These are phyloP conservation scores for Hippophae rhamnoides DNA, from an alignment of 306 rosid genomes.

Conservation along the genomic window DNA sequence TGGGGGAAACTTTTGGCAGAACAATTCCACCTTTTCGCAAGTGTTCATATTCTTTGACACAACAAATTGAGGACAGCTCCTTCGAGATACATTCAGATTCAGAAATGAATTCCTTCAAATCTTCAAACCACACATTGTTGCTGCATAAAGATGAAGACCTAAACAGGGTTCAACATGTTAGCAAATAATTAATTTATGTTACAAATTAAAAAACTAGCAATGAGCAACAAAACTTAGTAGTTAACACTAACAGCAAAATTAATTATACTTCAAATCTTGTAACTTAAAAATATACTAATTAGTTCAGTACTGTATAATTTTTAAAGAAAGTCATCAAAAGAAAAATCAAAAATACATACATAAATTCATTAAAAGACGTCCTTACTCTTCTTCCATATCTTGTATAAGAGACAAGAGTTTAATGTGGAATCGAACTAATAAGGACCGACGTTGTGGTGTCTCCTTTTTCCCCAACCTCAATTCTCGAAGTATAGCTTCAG, in stretches of 20 bases:
- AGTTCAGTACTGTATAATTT: too few relatives aligned
- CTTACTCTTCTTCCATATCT: conserved; percentile 37
- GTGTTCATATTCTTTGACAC: not conserved
- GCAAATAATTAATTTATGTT: not conserved
- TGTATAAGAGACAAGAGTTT: conserved; percentile 35
- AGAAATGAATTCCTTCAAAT: conserved; percentile 29
- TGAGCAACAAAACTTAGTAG: too few relatives aligned
- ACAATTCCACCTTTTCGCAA: conserved; percentile 25
- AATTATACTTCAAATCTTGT: too few relatives aligned
- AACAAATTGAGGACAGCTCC: conserved; percentile 23
- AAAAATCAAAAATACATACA: too few relatives aligned
- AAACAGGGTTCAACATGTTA: conserved; percentile 1
- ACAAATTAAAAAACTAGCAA: too few relatives aligned
- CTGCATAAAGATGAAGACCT: conserved; percentile 21
- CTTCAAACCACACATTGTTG: conserved; percentile 32
- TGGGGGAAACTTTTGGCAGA: conserved; percentile 30
- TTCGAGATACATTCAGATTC: conserved; percentile 20
- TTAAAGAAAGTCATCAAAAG: too few relatives aligned
- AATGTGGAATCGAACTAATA: conserved; percentile 27
- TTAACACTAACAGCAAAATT: too few relatives aligned
- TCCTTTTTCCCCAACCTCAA: conserved; percentile 30
- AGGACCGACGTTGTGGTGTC: conserved; percentile 28
- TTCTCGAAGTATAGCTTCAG: conserved; percentile 33
- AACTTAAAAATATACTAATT: too few relatives aligned
- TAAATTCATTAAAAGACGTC: not conserved